Evolutionary conservation across 2,329 filamentous ascomycete genomes (phyloP), one percentile per base, ranked within the genome.

Genomic region (Tolypocladium endophyticum): DNA sequence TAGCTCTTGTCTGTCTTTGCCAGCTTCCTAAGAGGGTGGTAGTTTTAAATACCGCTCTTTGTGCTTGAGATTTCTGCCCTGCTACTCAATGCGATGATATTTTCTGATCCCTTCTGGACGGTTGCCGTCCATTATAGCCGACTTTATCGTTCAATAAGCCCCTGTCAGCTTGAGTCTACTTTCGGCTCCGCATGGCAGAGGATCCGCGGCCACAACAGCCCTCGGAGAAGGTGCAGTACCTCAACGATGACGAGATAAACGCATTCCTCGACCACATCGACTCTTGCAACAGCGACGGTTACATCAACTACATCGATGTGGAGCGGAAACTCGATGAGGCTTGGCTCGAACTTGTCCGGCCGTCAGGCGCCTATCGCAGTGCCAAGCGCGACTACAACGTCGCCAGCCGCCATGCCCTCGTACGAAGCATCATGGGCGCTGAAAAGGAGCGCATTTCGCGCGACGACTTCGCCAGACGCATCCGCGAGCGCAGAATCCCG

Each of bases 181-280:
- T 11, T 2, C n/a, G 18, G 39, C n/a, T 43, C 39, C 39, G 6
- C 8, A 43, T 43, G 39, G 39, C 39, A 43, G 39, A 43, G 39
- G 20, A 43, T n/a, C 39, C 9, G 20, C 39, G 20, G 39, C 39
- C 39, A 20, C 20, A 20, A 11, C 39, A 43, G 39, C 20, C 39
- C 39, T 43, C 39, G 39, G 39, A 43, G 20, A 43, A 43, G 39
- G 39, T 43, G 39, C 52, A 69, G 47, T 75, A 72, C 55, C 70
- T 80, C 54, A 73, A 68, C 54, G 74, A 81, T 56, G 72, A 78
- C 8, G 81, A 84, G 64, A 80, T 84, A 55, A 68, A 76, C 8
- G 66, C 72, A 4, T 84, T 85, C 58, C 71, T 84, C 47, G 72
- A 81, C 60, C 77, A 80, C 36, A 70, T 85, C 3, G 81, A 84